Percentiles rank a stretch among this genome's conserved stretches.
phyloP scores from a whole-genome alignment of 2,329 filamentous ascomycete genomes.

The Talaromyces sp. region DNA sequence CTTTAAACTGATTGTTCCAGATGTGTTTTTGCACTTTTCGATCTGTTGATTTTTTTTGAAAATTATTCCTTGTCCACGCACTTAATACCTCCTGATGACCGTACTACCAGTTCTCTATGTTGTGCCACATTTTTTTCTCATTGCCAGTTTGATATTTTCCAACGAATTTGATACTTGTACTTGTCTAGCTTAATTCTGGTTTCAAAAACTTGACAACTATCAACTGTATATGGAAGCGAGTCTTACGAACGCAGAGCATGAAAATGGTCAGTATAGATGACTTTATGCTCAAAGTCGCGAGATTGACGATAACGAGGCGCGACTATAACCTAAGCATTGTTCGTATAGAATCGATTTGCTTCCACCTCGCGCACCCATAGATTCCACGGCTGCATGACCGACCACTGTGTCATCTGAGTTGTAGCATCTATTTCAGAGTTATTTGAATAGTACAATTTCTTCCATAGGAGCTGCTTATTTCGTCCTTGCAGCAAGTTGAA shows the following conservation, averaged over 20 bases:
- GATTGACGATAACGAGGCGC: not conserved
- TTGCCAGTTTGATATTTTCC: no score
- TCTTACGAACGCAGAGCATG: no score
- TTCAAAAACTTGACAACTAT: no score
- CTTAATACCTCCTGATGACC: not conserved
- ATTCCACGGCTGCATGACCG: not conserved
- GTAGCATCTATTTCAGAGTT: not conserved
- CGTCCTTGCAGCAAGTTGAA: not conserved
- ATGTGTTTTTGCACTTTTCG: not conserved
- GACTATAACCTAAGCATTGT: not conserved
- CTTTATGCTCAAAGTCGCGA: not conserved
- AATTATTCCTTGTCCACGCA: not conserved
- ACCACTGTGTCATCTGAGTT: not conserved
- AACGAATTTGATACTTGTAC: not conserved
- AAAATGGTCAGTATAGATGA: no score
- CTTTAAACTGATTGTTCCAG: constrained; percentile 14
- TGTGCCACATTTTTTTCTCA: no score
- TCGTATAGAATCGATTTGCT: not conserved
- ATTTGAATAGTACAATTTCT: not conserved
- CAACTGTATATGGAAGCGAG: no score
- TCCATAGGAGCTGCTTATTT: not conserved
- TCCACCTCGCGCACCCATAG: not conserved
- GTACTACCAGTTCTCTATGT: not conserved
- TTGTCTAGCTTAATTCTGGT: not conserved
- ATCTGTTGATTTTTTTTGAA: not conserved